phyloP scores from a whole-genome alignment of 345 rosid species.

The Lagerstroemia speciosa region DNA sequence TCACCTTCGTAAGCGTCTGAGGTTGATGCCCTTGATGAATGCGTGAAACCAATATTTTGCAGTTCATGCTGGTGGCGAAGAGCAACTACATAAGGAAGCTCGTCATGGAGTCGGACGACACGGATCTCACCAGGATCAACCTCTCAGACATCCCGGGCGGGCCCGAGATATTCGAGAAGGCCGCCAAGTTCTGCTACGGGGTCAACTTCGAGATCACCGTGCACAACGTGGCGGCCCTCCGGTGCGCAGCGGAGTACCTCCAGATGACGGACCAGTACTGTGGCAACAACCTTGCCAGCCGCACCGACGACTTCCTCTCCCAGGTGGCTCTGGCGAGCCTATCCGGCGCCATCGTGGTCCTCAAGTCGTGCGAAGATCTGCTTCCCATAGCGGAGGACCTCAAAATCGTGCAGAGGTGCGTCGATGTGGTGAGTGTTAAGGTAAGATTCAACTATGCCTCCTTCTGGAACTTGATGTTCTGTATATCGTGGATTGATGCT shows the following conservation, averaged over 20 bases:
- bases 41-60: not conserved
- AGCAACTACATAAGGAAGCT: constrained; percentile 77
- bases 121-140: constrained; percentile 47
- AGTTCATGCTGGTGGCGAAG: constrained; percentile 91
- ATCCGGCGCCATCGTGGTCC: constrained; percentile 73
- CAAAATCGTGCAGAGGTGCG: constrained; percentile 55
- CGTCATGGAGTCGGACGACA: constrained; percentile 59
- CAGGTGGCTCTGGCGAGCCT: constrained; percentile 81
- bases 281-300: constrained; percentile 61
- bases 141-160: constrained; percentile 84
- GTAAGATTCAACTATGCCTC: constrained; percentile 14
- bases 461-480: not conserved
- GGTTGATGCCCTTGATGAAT: too few species aligned
- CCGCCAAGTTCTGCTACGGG: constrained; percentile 89
- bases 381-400: constrained; percentile 73
- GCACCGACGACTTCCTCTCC: constrained; percentile 78
- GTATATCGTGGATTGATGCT: not conserved
- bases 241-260: constrained; percentile 79
- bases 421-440: constrained; percentile 54
- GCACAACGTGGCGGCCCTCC: constrained; percentile 85
- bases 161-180: constrained; percentile 87
- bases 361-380: constrained; percentile 73
- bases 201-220: constrained; percentile 94
- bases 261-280: constrained; percentile 78
- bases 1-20: too few species aligned